These are phyloP conservation scores for Boletus rubescentipes DNA, from an alignment of 768 basidiomycete species.

Conservation along the genomic window DNA sequence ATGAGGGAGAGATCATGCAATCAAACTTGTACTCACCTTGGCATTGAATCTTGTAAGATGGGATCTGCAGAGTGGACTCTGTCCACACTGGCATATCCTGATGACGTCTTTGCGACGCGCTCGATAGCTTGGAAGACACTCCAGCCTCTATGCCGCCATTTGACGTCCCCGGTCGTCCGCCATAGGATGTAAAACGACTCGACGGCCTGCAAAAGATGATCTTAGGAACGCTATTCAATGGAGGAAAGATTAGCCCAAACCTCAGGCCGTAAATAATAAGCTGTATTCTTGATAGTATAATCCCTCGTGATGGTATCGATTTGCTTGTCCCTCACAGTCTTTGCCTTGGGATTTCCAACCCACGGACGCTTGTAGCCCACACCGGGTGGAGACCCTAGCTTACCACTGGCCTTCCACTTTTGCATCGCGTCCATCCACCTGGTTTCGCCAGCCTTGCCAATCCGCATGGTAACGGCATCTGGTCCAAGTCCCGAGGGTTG, in stretches of 20 bases:
- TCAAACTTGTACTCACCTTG: slow-evolving; percentile 50
- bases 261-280: slow-evolving; percentile 70
- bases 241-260: slow-evolving; percentile 35
- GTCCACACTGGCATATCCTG: slow-evolving; percentile 61
- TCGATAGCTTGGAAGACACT: slow-evolving; percentile 66
- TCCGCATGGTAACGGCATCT: slow-evolving; percentile 47
- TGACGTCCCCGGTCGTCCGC: slow-evolving; percentile 62
- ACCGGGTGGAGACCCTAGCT: slow-evolving; percentile 52
- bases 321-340: slow-evolving; percentile 19
- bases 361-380: slow-evolving; percentile 39
- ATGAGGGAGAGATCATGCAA: not conserved
- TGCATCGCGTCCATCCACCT: slow-evolving; percentile 36
- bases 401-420: slow-evolving; percentile 49
- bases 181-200: slow-evolving; percentile 74
- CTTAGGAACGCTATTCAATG: not conserved
- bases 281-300: slow-evolving; percentile 45
- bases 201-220: slow-evolving; percentile 47
- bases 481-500: slow-evolving; percentile 67
- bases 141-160: slow-evolving; percentile 76
- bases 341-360: slow-evolving; percentile 24
- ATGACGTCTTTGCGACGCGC: slow-evolving; percentile 51
- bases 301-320: slow-evolving; percentile 42
- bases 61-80: slow-evolving; percentile 46
- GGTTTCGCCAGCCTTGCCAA: slow-evolving; percentile 23
- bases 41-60: slow-evolving; percentile 56